Evolutionary conservation across 306 rosid genomes (phyloP), one percentile per base, ranked within the genome.

Genomic region (Geum urbanum): DNA sequence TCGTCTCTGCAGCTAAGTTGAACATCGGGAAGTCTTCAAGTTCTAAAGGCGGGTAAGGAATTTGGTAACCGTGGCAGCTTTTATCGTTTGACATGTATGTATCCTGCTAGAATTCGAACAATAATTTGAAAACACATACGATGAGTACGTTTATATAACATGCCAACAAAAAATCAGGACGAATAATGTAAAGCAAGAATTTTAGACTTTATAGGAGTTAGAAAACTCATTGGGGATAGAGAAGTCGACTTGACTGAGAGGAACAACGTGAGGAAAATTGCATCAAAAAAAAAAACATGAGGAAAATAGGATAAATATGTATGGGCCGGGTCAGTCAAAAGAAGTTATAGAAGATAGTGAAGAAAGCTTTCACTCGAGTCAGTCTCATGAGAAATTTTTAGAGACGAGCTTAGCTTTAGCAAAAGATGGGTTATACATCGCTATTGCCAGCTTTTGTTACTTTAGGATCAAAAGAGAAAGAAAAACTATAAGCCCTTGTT

Each of bases 301-400:
- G 75, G 69, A 67, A 87, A 79, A 80, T 40, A 67, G 59, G 86
- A 86, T 85, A 81, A 78, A 79, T 79, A 83, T 73, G 81, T 78
- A 79, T 74, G 77, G 78, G 92, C 84, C 84, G 77, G 78, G 92
- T 86, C 84, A 86, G 92, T 92, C 95, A 86, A 92, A 87, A 88
- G 90, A 90, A 81, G 76, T 81, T 74, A 75, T 83, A 9, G 96
- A 83, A 74, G 82, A 64, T 69, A 70, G 84, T 83, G 92, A 83
- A 81, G 84, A 82, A 80, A 83, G 78, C 68, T 8, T 27, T 59
- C 19, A 59, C 0, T 32, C 18, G 77, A 81, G 87, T 83, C 70
- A 87, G 90, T 57, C 68, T 77, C 44, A 84, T 61, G 76, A 37
- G 52, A 62, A 84, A 54, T 54, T 69, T 83, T 85, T 82, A 59